phyloP scores from a whole-genome alignment of 768 basidiomycete species.

The Coprinopsis cinerea region DNA sequence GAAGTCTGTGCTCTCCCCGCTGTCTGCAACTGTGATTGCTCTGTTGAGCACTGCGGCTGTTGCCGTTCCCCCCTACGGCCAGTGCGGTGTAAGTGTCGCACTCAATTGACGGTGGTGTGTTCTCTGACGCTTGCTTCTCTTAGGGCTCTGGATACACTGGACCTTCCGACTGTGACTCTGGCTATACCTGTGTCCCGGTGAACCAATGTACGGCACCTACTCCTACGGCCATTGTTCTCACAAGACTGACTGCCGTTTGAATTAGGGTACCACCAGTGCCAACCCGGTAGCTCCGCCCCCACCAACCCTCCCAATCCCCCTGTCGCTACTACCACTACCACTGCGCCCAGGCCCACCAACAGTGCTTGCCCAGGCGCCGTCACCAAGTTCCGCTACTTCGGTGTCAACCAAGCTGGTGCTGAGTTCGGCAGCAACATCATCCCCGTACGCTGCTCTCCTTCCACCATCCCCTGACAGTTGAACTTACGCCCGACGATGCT shows the following conservation, averaged over 20 bases:
- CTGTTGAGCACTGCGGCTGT: slow-evolving; percentile 18
- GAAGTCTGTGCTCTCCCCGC: slow-evolving; percentile 21
- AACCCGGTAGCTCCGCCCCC: slow-evolving; percentile 24
- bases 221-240: background rate
- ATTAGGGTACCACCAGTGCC: slow-evolving; percentile 42
- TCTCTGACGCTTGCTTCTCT: slow-evolving; percentile 3
- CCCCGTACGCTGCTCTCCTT: slow-evolving; percentile 32
- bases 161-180: slow-evolving; percentile 35
- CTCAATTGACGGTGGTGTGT: background rate
- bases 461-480: background rate
- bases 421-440: slow-evolving; percentile 48
- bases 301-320: background rate
- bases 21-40: slow-evolving; percentile 21
- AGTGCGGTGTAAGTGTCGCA: slow-evolving; percentile 36
- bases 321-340: slow-evolving; percentile 8
- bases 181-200: slow-evolving; percentile 28
- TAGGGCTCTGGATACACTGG: slow-evolving; percentile 38
- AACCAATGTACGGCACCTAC: slow-evolving; percentile 27
- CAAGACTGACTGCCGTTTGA: background rate
- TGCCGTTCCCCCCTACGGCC: slow-evolving; percentile 36
- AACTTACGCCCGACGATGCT: background rate
- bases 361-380: slow-evolving; percentile 9
- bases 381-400: slow-evolving; percentile 47
- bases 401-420: slow-evolving; percentile 58
- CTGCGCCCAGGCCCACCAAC: slow-evolving; percentile 1